Evolutionary conservation across 1,139 yeast species (phyloP).

Genomic region (Candida dubliniensis): DNA sequence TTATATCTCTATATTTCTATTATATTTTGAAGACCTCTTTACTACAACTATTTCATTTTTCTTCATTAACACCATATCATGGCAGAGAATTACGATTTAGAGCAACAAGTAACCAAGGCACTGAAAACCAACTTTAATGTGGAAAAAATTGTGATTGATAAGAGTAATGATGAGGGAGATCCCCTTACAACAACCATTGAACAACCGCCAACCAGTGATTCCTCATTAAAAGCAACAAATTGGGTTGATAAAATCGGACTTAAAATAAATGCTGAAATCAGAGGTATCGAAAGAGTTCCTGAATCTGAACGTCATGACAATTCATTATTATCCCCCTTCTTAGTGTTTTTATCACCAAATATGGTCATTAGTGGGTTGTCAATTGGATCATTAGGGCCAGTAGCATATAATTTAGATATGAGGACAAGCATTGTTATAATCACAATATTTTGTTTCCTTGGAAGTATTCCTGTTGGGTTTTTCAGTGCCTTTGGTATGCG

Average conservation of each 20-base stretch:
- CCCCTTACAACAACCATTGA: not conserved
- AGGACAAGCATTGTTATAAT: constrained; percentile 36
- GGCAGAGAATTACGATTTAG: not conserved
- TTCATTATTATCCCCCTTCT: constrained; percentile 23
- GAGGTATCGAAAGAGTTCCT: constrained; percentile 48
- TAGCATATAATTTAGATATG: constrained; percentile 27
- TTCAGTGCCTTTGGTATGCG: constrained; percentile 32
- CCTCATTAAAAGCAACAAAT: constrained; percentile 13
- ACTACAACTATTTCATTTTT: too few relatives aligned
- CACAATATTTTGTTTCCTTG: constrained; percentile 25
- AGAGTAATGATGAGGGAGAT: not conserved
- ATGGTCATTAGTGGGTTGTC: constrained; percentile 31
- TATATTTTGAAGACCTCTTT: too few relatives aligned
- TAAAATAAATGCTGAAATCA: constrained; percentile 41
- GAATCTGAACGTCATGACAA: constrained; percentile 40
- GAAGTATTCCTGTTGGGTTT: constrained; percentile 33
- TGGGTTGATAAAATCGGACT: constrained; percentile 32
- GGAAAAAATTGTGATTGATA: not conserved
- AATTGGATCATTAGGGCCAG: constrained; percentile 34
- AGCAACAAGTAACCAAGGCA: not conserved
- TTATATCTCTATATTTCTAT: too few relatives aligned
- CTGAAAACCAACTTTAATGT: not conserved
- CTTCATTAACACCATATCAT: too few relatives aligned
- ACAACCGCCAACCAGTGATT: not conserved
- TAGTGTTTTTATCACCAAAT: constrained; percentile 33